Conservation (phyloP, 805 yeast species). For the Wickerhamiella spandovensis region DNA sequence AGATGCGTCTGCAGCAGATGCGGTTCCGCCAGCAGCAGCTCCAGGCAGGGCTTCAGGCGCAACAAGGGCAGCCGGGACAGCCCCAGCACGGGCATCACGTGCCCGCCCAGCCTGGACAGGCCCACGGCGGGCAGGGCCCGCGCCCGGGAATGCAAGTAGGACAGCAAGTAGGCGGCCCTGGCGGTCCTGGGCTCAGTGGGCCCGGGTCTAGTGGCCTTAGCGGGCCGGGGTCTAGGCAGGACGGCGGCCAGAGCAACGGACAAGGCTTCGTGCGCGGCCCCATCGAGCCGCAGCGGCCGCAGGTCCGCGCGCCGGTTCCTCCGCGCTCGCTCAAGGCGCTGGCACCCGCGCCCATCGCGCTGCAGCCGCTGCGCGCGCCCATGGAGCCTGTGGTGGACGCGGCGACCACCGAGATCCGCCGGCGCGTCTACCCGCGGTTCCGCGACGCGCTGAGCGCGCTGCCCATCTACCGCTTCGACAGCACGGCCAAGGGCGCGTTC, state of each 20-base stretch:
- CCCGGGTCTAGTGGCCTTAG: too few species aligned
- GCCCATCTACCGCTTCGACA: neutral
- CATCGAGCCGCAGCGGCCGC: neutral
- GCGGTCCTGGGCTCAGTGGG: too few species aligned
- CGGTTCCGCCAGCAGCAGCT: neutral
- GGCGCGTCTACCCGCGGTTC: constrained; percentile 1
- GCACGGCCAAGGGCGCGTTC: neutral
- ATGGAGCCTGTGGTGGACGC: neutral
- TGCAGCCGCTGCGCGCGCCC: neutral
- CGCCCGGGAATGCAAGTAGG: too few species aligned
- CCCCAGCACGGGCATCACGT: too few species aligned
- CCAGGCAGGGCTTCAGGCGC: too few species aligned
- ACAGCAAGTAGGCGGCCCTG: too few species aligned
- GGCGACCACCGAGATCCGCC: neutral
- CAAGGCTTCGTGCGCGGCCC: neutral
- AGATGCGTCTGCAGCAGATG: neutral
- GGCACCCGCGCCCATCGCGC: neutral
- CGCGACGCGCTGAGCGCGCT: neutral
- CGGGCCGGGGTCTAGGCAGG: too few species aligned
- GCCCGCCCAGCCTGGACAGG: too few species aligned
- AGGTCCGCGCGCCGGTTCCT: neutral
- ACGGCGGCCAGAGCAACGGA: too few species aligned
- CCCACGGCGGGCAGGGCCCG: too few species aligned
- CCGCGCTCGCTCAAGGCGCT: constrained; percentile 17
- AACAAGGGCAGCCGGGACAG: too few species aligned